Base-by-base conservation (phyloP, 208 protist species). In the Porcisia hertigi region DNA sequence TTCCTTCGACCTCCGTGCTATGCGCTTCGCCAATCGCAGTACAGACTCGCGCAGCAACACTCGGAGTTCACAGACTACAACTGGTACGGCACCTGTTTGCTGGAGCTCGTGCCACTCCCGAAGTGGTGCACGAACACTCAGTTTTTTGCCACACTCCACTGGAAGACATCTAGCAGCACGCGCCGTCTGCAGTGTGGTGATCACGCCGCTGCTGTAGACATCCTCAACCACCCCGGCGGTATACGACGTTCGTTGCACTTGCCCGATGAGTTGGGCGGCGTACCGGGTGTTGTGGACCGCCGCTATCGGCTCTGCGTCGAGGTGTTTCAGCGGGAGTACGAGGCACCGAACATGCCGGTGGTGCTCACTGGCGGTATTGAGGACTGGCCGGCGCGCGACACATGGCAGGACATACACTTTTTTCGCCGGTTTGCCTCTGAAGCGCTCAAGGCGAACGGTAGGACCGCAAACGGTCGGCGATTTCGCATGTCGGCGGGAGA, bases 311-410 rank as follows among this genome's bases (percentile, higher is more conserved):
- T 85, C 18, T 71, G 72, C 20, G 47, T 72, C 9, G 52, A 63
- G 4, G 72, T 49, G 53, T 89, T 89, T 49, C 71, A 69, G 39
- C 16, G 34, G 2, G 39, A 81, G 63, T 89, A 83, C 79, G 85
- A 85, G 52, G 20, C 8, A 18, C 58, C 62, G 1, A 86, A 86
- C 78, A 67, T 30, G 0, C 85, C 84, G 4, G 85, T 89, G 30
- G 79, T 86, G n/a, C 62, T 89, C 65, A 83, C 85, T 12, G 82
- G 82, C 36, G 75, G 73, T 34, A 71, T 85, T 20, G 82, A 89
- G 39, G 58, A 77, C 62, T 86, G 78, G 78, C 65, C 75, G 2
- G 81, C 77, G 2, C 75, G 70, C n/a, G 6, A 54, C 58, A 25
- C 58, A 54, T 86, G 81, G 82, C 60, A 71, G 39, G 36, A 52